A percentile compares a stretch with the other conserved stretches of the same genome.
These are phyloP conservation scores for Globisporangium cederbergense DNA, from an alignment of 352 stramenopile species.

Conservation along the genomic window DNA sequence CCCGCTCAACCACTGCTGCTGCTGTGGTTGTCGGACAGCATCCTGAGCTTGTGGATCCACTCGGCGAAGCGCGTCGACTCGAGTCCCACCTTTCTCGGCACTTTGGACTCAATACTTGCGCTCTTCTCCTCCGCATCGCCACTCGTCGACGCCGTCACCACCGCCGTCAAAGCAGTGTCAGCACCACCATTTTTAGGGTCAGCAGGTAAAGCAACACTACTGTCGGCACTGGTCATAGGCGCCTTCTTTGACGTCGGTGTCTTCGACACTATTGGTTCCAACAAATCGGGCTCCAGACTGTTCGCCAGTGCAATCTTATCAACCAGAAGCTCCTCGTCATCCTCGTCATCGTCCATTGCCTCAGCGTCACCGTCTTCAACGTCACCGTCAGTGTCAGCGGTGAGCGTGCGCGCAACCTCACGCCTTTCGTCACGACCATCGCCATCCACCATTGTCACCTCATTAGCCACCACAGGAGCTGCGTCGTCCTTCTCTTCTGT, in stretches of 20 bases:
- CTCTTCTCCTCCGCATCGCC: background rate
- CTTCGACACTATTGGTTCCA: background rate
- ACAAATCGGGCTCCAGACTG: background rate
- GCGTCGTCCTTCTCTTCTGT: background rate
- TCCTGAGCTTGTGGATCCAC: constrained; percentile 1
- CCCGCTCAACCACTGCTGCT: background rate
- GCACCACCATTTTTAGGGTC: background rate
- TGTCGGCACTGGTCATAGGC: background rate
- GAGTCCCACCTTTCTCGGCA: background rate
- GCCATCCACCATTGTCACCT: background rate
- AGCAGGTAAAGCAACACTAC: background rate
- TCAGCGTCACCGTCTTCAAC: background rate
- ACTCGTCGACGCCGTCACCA: background rate
- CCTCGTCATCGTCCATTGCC: background rate
- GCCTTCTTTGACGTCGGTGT: background rate
- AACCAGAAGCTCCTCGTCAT: background rate
- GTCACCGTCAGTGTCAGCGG: background rate
- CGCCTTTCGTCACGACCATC: background rate
- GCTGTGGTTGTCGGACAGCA: background rate
- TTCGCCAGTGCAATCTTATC: background rate
- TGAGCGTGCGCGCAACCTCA: background rate
- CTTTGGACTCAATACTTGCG: background rate
- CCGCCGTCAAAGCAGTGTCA: background rate
- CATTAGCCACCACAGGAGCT: too few species aligned
- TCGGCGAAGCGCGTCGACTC: background rate